phyloP scores from a whole-genome alignment of 805 yeast genomes.

The Pichia californica region DNA sequence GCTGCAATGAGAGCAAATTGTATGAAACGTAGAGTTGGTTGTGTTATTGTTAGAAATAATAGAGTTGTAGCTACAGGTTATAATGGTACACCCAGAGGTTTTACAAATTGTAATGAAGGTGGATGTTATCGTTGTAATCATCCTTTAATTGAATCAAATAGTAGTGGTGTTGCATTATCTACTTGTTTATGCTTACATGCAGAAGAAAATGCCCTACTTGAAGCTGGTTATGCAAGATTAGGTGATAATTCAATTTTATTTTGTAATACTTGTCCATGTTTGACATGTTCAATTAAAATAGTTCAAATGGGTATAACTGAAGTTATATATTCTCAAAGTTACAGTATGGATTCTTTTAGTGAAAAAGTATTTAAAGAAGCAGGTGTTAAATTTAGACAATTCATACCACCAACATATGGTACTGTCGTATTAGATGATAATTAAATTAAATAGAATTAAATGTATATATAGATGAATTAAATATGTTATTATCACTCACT shows the following conservation, averaged over 20 bases:
- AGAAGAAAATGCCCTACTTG: conserved; percentile 92
- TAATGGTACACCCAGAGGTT: conserved; percentile 92
- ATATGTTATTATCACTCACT: no score
- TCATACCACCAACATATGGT: conserved; percentile 32
- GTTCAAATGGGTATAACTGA: conserved; percentile 88
- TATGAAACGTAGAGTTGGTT: conserved; percentile 96
- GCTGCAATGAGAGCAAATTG: conserved; percentile 93
- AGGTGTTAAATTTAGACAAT: conserved; percentile 65
- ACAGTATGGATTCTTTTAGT: conserved; percentile 83
- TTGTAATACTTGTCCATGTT: conserved; percentile 96
- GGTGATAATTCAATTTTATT: conserved; percentile 62
- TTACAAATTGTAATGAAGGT: conserved; percentile 87
- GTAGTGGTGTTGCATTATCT: conserved; percentile 56
- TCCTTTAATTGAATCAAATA: conserved; percentile 39
- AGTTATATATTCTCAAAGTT: conserved; percentile 88
- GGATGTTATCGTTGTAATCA: conserved; percentile 89
- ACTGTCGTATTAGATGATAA: conserved; percentile 14
- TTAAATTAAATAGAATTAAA: no score
- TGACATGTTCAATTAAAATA: conserved; percentile 92
- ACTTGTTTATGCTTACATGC: conserved; percentile 95
- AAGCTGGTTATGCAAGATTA: conserved; percentile 86
- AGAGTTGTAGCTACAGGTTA: conserved; percentile 95
- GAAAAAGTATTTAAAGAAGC: conserved; percentile 68
- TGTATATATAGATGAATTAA: no score
- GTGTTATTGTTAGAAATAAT: conserved; percentile 81